phyloP scores from a whole-genome alignment of 2,329 filamentous ascomycete species.

The Chaetomium strumarium region DNA sequence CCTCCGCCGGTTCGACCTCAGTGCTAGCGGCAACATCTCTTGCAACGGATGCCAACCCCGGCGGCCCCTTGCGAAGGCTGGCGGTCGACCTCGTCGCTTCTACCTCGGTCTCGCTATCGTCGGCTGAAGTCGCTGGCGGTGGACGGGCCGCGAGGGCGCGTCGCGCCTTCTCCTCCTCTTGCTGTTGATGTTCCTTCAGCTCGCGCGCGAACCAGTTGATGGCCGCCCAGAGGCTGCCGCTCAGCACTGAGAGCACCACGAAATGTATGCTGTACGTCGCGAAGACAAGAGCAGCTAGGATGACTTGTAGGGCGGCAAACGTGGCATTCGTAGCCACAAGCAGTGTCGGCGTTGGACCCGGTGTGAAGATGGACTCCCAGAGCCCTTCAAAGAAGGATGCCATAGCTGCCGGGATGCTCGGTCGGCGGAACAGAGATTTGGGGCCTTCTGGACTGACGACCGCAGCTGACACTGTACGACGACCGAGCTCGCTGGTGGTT shows the following conservation, averaged over 20 bases:
- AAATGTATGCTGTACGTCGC: slow-evolving; percentile 89
- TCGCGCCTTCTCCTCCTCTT: slow-evolving; percentile 37
- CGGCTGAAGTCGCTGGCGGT: slow-evolving; percentile 30
- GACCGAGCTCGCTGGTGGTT: background rate
- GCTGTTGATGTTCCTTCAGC: slow-evolving; percentile 43
- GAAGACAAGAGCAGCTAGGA: slow-evolving; percentile 69
- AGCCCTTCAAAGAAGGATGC: slow-evolving; percentile 65
- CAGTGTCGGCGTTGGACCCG: slow-evolving; percentile 81
- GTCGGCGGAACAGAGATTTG: background rate
- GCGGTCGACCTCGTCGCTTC: slow-evolving; percentile 30
- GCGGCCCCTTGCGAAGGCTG: slow-evolving; percentile 24
- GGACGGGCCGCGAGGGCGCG: slow-evolving; percentile 29
- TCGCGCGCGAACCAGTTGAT: slow-evolving; percentile 95
- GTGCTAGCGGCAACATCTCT: slow-evolving; percentile 31
- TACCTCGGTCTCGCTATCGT: slow-evolving; percentile 49
- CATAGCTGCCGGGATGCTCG: slow-evolving; percentile 35
- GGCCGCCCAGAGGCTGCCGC: slow-evolving; percentile 78
- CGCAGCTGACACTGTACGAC: too few relatives aligned
- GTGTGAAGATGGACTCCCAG: slow-evolving; percentile 89
- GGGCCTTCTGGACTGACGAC: too few relatives aligned
- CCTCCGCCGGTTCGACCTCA: slow-evolving; percentile 40
- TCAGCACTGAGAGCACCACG: slow-evolving; percentile 70
- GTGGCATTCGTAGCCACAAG: slow-evolving; percentile 84
- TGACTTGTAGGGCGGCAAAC: slow-evolving; percentile 77
- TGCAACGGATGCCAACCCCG: slow-evolving; percentile 30